Evolutionary conservation across 805 yeast genomes (phyloP), one percentile per base, ranked within the genome.

Genomic region (Candida jianshihensis): DNA sequence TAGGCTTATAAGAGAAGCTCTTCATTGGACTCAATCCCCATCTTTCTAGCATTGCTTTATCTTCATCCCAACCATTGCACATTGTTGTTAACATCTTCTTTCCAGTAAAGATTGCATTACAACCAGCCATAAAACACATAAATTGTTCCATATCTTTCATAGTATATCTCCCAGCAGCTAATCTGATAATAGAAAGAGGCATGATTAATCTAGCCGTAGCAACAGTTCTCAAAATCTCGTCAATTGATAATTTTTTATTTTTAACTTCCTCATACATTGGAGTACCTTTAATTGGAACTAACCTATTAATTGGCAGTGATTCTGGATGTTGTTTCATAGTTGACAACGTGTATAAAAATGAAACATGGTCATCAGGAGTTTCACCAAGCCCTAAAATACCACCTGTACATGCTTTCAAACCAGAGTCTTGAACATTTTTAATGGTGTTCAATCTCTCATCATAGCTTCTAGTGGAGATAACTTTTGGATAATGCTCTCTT

Each of bases 51-150:
- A 83, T 74, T 8, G 58, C 69, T 39, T 70, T 80, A 53, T 83
- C 92, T 48, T 81, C 89, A 31, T 82, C 86, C 89, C 90, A 83
- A 6, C 87, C 88, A 46, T 75, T 79, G 54, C 90, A 82, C 76
- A 78, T 75, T 4, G 92, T 84, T 3, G 92, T 83, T 38, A 83
- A 61, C 90, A 83, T 83, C 46, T 71, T 74, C 55, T 82, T 79
- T 26, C 92, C 92, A 1, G 89, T 83, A 57, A 83, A 83, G 28
- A 83, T 78, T 15, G 90, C 88, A 57, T 83, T 83, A 46, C 80
- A 78, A 15, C 92, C 92, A 24, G 81, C 75, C 75, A 79, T 68
- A 56, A 83, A 83, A 44, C 89, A 80, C 48, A 83, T 56, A 38
- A 78, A 71, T 54, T 83, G 92, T 47, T 83, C 88, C 39, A 71